Percentiles rank a stretch among this genome's conserved stretches.
Evolutionary conservation across 2,329 filamentous ascomycete species (phyloP).

Genomic region (Chalaropsis thielavioides): DNA sequence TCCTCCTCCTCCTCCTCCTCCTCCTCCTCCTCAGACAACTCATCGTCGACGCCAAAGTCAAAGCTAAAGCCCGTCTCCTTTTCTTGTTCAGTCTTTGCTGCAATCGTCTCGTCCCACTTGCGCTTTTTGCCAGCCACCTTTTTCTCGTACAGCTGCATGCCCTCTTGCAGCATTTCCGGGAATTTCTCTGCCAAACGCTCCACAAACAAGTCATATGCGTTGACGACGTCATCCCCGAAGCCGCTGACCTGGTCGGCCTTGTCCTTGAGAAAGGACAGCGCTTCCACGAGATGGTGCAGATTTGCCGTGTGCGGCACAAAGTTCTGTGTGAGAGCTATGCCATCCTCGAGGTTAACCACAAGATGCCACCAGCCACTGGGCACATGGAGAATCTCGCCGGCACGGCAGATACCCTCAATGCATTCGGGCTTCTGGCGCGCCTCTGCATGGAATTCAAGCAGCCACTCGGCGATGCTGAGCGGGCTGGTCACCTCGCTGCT

Average conservation of each 20-base stretch:
- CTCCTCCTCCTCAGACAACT: constrained; percentile 20
- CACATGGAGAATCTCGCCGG: constrained; percentile 81
- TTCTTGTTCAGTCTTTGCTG: constrained; percentile 24
- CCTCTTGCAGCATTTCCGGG: constrained; percentile 53
- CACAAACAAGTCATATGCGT: constrained; percentile 64
- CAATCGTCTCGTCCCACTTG: constrained; percentile 70
- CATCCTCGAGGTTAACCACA: constrained; percentile 73
- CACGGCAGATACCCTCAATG: constrained; percentile 67
- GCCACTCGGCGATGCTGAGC: constrained; percentile 91
- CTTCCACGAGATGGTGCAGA: constrained; percentile 50
- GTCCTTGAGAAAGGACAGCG: constrained; percentile 66
- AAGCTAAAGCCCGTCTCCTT: constrained; percentile 35
- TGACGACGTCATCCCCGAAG: constrained; percentile 55
- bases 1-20: not conserved
- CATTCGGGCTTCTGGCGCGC: constrained; percentile 65
- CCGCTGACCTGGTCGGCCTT: constrained; percentile 78
- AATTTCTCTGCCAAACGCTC: constrained; percentile 48
- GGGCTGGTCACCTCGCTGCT: constrained; percentile 88
- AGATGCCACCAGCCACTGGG: constrained; percentile 95
- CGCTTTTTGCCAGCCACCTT: constrained; percentile 52
- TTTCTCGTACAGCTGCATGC: constrained; percentile 48
- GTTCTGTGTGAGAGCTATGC: constrained; percentile 87
- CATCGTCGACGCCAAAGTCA: constrained; percentile 36
- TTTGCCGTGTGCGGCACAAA: constrained; percentile 58
- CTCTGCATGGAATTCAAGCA: constrained; percentile 75